Evolutionary conservation across 495 filamentous ascomycete genomes (phyloP), one percentile per base, ranked within the genome.

Genomic region (Penicillium antarcticum): DNA sequence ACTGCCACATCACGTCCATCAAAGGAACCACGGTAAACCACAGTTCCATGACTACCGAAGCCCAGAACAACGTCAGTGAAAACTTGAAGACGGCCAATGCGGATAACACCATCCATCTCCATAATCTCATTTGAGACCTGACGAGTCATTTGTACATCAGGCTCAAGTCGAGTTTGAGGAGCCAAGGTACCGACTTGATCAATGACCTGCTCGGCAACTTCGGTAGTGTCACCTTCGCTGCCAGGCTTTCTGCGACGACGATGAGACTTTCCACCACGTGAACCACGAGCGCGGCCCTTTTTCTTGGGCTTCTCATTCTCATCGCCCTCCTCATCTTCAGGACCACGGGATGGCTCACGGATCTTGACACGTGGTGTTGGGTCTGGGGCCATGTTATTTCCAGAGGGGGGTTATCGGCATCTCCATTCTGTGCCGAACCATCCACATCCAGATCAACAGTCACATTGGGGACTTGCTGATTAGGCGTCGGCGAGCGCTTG

Each of bases 1-100:
- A 98, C 91, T 1, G 94, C 94, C 16, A 98, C 95, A 38, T 89
- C 87, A 55, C 91, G 86, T 17, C 92, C 91, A 60, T 95, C 89
- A 61, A 91, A 95, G 18, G 79, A 84, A n/a, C 90, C 90, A 13
- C 82, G 80, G 63, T 88, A 92, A 7, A 95, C 90, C 36, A 91
- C 81, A 13, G 90, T 95, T 18, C 90, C 90, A 62, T 92, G 89
- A 61, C 88, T 92, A 12, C 90, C 90, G 51, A 78, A 87, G 7
- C 88, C 89, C 24, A 92, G 78, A 34, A 89, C 84, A 48, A 80
- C 74, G 43, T 88, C 82, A 23, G 84, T 85, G 57, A 87, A 83
- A 19, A 92, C 87, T 50, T 83, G 81, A 19, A 94, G 76, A 45
- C 82, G 83, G 10, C 85, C 86, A 57, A 92, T 87, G 34, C 82